A percentile compares a stretch with the other conserved stretches of the same genome.
Conservation (phyloP, 257 asterid species). For the Penstemon eatonii region DNA sequence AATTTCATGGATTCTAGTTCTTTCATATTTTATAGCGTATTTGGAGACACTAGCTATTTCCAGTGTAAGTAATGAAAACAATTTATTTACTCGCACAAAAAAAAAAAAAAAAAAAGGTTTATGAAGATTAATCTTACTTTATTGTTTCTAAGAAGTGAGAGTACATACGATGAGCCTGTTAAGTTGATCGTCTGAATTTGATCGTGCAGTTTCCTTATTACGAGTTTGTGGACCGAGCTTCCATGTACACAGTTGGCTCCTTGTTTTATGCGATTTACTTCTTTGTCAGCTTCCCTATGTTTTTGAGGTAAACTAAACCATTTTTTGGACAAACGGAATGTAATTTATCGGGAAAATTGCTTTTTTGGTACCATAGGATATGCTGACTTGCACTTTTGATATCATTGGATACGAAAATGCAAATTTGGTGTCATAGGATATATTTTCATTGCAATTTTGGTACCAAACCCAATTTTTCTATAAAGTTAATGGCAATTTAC, state of each 20-base stretch:
- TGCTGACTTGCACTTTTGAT: too few species aligned
- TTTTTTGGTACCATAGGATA: too few species aligned
- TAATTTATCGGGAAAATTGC: too few species aligned
- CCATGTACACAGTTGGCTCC: slow-evolving; percentile 95
- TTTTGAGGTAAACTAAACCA: slow-evolving; percentile 56
- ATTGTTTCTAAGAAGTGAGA: background rate
- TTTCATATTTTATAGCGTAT: slow-evolving; percentile 80
- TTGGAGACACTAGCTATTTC: slow-evolving; percentile 91
- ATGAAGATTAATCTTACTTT: background rate
- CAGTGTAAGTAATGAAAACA: slow-evolving; percentile 53
- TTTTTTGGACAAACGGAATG: background rate
- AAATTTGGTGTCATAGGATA: too few species aligned
- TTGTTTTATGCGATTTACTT: slow-evolving; percentile 94
- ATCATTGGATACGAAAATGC: too few species aligned
- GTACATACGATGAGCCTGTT: background rate
- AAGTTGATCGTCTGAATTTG: slow-evolving; percentile 22
- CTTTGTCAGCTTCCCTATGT: slow-evolving; percentile 96
- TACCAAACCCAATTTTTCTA: too few species aligned
- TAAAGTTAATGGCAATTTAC: too few species aligned
- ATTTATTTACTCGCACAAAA: background rate
- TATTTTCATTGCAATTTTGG: too few species aligned
- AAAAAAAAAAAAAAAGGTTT: background rate
- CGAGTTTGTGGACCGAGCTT: slow-evolving; percentile 79
- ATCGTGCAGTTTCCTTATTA: slow-evolving; percentile 91
- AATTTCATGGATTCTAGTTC: slow-evolving; percentile 78